phyloP scores from a whole-genome alignment of 2,329 filamentous ascomycete genomes.

The Zopfia rhizophila region DNA sequence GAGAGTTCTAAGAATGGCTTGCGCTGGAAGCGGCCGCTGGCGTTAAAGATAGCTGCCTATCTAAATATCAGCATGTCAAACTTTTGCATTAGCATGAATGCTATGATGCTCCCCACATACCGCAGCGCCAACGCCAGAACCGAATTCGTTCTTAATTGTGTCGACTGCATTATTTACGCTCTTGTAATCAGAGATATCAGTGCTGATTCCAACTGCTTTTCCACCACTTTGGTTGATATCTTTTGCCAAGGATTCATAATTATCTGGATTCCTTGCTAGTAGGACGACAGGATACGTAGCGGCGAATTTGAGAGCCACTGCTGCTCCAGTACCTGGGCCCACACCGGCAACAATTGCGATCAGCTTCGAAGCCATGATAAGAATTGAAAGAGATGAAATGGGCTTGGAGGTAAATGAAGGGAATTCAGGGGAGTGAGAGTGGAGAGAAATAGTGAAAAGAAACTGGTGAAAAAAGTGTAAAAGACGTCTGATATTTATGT shows the following conservation, averaged over 20 bases:
- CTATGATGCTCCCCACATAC: constrained; percentile 57
- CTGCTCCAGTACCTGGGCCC: constrained; percentile 75
- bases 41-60: constrained; percentile 76
- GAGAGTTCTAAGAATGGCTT: constrained; percentile 71
- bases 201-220: constrained; percentile 74
- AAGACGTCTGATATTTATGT: constrained; percentile 10
- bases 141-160: constrained; percentile 69
- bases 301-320: constrained; percentile 69
- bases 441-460: background rate
- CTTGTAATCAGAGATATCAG: constrained; percentile 68
- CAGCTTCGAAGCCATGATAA: constrained; percentile 60
- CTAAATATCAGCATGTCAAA: constrained; percentile 1
- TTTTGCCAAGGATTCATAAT: constrained; percentile 71
- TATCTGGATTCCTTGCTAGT: constrained; percentile 74
- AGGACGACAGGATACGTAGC: constrained; percentile 77
- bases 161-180: constrained; percentile 70
- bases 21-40: constrained; percentile 66
- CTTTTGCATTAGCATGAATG: background rate
- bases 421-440: constrained; percentile 8
- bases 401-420: constrained; percentile 3
- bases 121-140: constrained; percentile 55
- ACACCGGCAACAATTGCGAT: constrained; percentile 77
- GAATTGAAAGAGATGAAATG: constrained; percentile 3
- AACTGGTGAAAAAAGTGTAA: constrained; percentile 1
- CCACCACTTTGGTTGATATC: constrained; percentile 77